phyloP scores from a whole-genome alignment of 768 basidiomycete species.

The Auriscalpium microsporum region DNA sequence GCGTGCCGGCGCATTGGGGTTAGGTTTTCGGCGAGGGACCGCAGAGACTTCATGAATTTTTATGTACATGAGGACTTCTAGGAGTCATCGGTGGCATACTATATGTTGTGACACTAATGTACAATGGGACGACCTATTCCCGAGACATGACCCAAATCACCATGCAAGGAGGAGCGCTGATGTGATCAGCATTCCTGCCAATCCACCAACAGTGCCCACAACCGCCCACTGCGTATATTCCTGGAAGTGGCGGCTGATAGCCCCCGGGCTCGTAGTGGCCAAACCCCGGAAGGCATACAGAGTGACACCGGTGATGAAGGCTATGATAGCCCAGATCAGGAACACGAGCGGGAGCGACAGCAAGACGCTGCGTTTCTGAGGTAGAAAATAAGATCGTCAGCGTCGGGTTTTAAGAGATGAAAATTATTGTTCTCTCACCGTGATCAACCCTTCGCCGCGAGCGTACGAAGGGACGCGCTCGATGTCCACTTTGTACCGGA shows the following conservation, averaged over 20 bases:
- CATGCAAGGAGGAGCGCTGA: conserved; percentile 25
- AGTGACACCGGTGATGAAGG: conserved; percentile 56
- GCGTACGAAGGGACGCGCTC: conserved; percentile 38
- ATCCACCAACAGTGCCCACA: conserved; percentile 53
- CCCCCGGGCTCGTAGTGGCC: conserved; percentile 29
- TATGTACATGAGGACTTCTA: no score
- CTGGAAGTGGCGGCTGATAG: conserved; percentile 37
- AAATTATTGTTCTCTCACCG: no score
- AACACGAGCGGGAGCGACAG: conserved; percentile 70
- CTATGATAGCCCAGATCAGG: conserved; percentile 60
- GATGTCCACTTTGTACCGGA: conserved; percentile 61
- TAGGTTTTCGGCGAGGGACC: no score
- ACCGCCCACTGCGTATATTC: conserved; percentile 58
- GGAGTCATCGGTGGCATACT: no score
- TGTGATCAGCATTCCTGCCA: conserved; percentile 53
- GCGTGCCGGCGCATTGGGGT: no score
- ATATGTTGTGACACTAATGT: no score
- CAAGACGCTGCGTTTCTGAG: conserved; percentile 51
- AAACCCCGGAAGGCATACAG: conserved; percentile 57
- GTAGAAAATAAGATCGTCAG: neutral
- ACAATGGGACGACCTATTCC: no score
- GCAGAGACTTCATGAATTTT: no score
- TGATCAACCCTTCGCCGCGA: conserved; percentile 47
- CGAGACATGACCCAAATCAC: no score
- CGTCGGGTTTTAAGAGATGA: no score